phyloP scores from a whole-genome alignment of 176 grass and related monocot genomes.

The Saccharum officinarum region DNA sequence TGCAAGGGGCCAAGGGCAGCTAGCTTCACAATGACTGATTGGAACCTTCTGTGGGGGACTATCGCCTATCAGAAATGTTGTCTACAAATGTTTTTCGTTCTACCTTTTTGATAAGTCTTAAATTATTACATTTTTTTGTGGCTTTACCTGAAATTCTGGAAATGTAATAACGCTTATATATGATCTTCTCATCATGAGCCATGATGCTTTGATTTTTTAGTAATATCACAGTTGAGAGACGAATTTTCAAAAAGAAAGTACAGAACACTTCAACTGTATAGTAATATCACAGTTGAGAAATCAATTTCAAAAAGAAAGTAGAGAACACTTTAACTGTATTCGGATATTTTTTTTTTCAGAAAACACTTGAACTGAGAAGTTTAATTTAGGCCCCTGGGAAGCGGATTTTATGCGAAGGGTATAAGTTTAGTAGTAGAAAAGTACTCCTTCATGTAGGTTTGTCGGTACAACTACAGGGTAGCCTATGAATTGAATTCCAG shows the following conservation, averaged over 20 bases:
- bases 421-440: too few species aligned
- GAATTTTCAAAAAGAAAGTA: too few species aligned
- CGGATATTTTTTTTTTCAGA: too few species aligned
- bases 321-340: too few species aligned
- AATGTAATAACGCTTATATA: background rate
- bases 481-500: too few species aligned
- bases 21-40: background rate
- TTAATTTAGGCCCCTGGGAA: too few species aligned
- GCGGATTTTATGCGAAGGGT: too few species aligned
- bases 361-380: too few species aligned
- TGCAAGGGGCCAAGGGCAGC: background rate
- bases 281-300: too few species aligned
- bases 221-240: background rate
- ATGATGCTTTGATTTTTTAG: background rate
- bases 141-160: background rate
- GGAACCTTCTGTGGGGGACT: background rate
- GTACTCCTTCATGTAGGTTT: background rate
- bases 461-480: background rate
- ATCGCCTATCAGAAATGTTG: background rate
- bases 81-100: background rate
- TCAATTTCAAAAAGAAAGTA: too few species aligned
- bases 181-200: background rate
- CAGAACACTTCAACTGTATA: too few species aligned
- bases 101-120: background rate
- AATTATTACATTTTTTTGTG: background rate